Evolutionary conservation across 441 rosid species (phyloP).

Genomic region (Biscutella laevigata): DNA sequence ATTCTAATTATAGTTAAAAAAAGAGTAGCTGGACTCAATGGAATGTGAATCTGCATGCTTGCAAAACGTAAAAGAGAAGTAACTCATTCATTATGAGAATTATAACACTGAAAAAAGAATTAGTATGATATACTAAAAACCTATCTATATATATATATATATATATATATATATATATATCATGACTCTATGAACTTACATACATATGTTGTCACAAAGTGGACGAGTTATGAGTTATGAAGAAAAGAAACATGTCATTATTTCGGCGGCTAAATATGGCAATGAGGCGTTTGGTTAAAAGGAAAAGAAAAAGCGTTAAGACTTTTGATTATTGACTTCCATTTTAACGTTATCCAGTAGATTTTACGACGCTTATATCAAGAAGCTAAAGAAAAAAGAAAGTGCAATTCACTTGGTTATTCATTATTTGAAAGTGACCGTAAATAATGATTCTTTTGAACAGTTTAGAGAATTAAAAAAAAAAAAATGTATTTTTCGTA

Average conservation of each 20-base stretch:
- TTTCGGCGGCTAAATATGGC: constrained; percentile 21
- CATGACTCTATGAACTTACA: not conserved
- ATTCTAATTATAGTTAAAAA: no score
- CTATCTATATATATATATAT: no score
- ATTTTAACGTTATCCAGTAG: constrained; percentile 16
- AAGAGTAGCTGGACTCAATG: no score
- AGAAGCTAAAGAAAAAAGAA: constrained; percentile 13
- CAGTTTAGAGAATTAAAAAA: no score
- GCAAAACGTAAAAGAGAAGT: not conserved
- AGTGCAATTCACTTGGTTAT: constrained; percentile 15
- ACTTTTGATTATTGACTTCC: constrained; percentile 22
- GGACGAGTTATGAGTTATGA: not conserved
- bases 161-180: no score
- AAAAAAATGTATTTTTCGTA: no score
- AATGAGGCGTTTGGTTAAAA: constrained; percentile 2
- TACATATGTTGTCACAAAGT: constrained; percentile 15
- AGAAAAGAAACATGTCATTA: constrained; percentile 6
- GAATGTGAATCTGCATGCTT: no score
- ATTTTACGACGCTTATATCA: no score
- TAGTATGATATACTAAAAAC: not conserved
- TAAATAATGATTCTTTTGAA: constrained; percentile 2
- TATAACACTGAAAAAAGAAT: not conserved
- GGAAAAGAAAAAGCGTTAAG: not conserved
- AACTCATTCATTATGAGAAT: not conserved
- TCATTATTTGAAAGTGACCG: constrained; percentile 20